Conservation (phyloP, 1,284 basidiomycete species). For the Moesziomyces globuligerus region DNA sequence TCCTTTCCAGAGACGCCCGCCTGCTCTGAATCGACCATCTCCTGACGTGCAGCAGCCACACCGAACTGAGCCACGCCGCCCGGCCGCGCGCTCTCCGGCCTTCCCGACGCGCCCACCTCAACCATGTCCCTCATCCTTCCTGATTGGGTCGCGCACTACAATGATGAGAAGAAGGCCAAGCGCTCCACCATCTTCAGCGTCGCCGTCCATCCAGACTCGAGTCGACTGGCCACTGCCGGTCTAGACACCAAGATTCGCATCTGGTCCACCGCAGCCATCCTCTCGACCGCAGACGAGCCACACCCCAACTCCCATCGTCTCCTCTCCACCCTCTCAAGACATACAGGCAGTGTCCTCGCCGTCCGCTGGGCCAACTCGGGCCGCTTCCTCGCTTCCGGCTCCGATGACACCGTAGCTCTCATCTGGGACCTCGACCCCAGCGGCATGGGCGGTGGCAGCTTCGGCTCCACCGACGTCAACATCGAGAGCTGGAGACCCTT, state of each 20-base stretch:
- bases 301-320: slow-evolving; percentile 82
- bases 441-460: slow-evolving; percentile 51
- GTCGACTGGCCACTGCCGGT: slow-evolving; percentile 93
- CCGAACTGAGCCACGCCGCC: slow-evolving; percentile 5
- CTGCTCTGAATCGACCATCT: too few relatives aligned
- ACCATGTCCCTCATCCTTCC: slow-evolving; percentile 63
- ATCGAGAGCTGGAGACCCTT: slow-evolving; percentile 97
- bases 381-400: slow-evolving; percentile 91
- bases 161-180: slow-evolving; percentile 72
- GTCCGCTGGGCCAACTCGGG: slow-evolving; percentile 97
- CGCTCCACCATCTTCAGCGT: slow-evolving; percentile 89
- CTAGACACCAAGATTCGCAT: slow-evolving; percentile 93
- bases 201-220: slow-evolving; percentile 93
- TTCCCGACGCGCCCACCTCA: neutral
- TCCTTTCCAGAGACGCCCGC: too few relatives aligned
- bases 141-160: slow-evolving; percentile 65
- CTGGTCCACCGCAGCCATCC: slow-evolving; percentile 94
- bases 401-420: slow-evolving; percentile 93
- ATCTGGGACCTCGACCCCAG: slow-evolving; percentile 88
- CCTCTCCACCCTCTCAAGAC: slow-evolving; percentile 89
- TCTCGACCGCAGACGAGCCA: slow-evolving; percentile 78
- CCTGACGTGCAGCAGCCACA: neutral
- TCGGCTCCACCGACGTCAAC: slow-evolving; percentile 61
- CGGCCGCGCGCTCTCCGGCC: slow-evolving; percentile 1
- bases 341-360: slow-evolving; percentile 90